A percentile compares a stretch with the other conserved stretches of the same genome.
Evolutionary conservation across 257 asterid species (phyloP).

Genomic region (Eustoma russellianum): DNA sequence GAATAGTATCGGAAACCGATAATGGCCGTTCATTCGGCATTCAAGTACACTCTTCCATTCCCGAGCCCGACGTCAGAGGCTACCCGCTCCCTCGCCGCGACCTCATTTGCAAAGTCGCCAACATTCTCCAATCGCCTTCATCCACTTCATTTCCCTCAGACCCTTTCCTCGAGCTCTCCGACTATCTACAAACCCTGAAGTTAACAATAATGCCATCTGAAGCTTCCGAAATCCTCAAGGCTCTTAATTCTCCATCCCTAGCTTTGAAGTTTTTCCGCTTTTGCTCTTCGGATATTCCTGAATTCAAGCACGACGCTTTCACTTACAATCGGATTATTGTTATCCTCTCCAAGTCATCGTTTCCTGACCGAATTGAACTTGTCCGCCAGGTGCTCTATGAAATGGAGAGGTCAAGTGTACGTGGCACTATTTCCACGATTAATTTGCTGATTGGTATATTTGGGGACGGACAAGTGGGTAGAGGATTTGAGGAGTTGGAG

Average conservation of each 20-base stretch:
- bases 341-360: conserved; percentile 47
- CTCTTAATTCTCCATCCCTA: conserved; percentile 54
- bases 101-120: conserved; percentile 60
- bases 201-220: conserved; percentile 51
- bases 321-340: conserved; percentile 68
- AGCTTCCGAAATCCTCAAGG: conserved; percentile 70
- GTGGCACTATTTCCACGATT: conserved; percentile 76
- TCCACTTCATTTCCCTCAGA: conserved; percentile 30
- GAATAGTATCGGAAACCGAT: conserved; percentile 39
- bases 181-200: conserved; percentile 37
- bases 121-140: conserved; percentile 51
- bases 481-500: conserved; percentile 44
- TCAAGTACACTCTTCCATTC: conserved; percentile 44
- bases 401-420: conserved; percentile 22
- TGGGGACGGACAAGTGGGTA: conserved; percentile 13
- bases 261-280: conserved; percentile 69
- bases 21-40: conserved; percentile 64
- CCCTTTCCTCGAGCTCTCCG: conserved; percentile 59
- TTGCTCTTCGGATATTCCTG: conserved; percentile 51
- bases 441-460: conserved; percentile 65
- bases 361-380: conserved; percentile 36
- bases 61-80: conserved; percentile 65
- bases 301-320: conserved; percentile 66
- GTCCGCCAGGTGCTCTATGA: conserved; percentile 36
- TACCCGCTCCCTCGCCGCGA: conserved; percentile 88